Percentiles rank a stretch among this genome's conserved stretches.
These are phyloP conservation scores for Naematelia aurantialba DNA, from an alignment of 768 basidiomycete genomes.

Conservation along the genomic window DNA sequence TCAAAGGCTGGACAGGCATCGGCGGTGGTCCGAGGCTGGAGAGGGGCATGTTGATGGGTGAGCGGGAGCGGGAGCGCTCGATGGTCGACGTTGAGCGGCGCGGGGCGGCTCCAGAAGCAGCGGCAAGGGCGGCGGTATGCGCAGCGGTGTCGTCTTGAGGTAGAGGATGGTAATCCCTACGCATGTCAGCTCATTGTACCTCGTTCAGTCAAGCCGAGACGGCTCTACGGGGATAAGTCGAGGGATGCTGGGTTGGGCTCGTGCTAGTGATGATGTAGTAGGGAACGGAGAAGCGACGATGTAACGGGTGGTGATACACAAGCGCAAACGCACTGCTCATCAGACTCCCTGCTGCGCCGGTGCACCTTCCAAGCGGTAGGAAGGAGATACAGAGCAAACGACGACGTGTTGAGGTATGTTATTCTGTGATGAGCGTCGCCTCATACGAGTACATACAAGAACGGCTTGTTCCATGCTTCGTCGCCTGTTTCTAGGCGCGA, in stretches of 20 bases:
- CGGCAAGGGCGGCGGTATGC: background rate
- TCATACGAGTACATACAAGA: conserved; percentile 58
- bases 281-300: no score
- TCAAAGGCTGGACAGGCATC: background rate
- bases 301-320: background rate
- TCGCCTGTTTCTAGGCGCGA: conserved; percentile 58
- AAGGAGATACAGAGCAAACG: conserved; percentile 79
- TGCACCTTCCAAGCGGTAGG: conserved; percentile 57
- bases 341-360: conserved; percentile 15
- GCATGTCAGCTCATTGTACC: conserved; percentile 6
- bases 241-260: no score
- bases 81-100: background rate
- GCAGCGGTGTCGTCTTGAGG: background rate
- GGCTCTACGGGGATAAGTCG: no score
- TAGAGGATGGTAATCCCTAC: conserved; percentile 9
- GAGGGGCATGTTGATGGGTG: background rate
- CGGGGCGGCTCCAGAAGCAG: background rate
- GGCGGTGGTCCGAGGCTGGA: conserved; percentile 17
- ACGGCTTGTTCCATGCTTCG: conserved; percentile 74
- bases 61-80: conserved; percentile 2
- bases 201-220: background rate
- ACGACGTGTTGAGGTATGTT: conserved; percentile 85
- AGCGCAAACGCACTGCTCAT: background rate
- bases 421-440: conserved; percentile 58
- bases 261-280: no score